Evolutionary conservation across 495 filamentous ascomycete species (phyloP), one percentile per base, ranked within the genome.

Genomic region (Aspergillus conjunctus): DNA sequence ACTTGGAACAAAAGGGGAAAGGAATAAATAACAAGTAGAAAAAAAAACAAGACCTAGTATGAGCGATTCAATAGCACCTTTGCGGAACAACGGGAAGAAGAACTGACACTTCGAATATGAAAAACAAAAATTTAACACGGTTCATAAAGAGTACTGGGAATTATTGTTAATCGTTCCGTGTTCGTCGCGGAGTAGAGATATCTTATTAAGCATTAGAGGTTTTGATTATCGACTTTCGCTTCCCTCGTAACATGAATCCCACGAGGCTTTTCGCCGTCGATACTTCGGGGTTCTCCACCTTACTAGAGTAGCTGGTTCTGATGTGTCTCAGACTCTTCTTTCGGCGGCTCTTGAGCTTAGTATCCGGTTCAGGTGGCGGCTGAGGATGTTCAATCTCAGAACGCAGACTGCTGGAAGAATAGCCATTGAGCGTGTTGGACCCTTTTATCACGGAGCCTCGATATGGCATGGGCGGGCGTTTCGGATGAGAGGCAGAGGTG

Each of bases 391-490:
- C 56, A 77, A 94, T 51, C 78, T 79, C 62, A 72, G 90, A 59
- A 67, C 88, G 39, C 10, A 83, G 67, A 10, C 80, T 83, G 22
- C 75, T 93, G 17, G 86, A 82, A 0, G 87, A 93, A 64, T 83
- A 82, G 48, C 91, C 89, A 81, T 87, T 93, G 17, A 87, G 90
- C 0, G 87, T 82, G 1, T 88, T 88, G 6, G 85, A 74, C 33
- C 72, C 66, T 33, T 73, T 73, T 30, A 73, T 62, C 0, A 74
- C 61, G 51, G 70, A 72, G 9, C 61, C 62, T 18, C 69, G 72
- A 53, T 69, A 64, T 43, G 69, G 67, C 3, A 67, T 20, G 0
- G 69, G 73, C 2, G 71, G 65, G 21, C 70, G 70, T 7, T 65
- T 65, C n/a, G 20, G 26, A n/a, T 43, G 49, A 15, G 32, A 31